Conservation (phyloP, 2,329 filamentous ascomycete species). For the Aspergillus piperis region DNA sequence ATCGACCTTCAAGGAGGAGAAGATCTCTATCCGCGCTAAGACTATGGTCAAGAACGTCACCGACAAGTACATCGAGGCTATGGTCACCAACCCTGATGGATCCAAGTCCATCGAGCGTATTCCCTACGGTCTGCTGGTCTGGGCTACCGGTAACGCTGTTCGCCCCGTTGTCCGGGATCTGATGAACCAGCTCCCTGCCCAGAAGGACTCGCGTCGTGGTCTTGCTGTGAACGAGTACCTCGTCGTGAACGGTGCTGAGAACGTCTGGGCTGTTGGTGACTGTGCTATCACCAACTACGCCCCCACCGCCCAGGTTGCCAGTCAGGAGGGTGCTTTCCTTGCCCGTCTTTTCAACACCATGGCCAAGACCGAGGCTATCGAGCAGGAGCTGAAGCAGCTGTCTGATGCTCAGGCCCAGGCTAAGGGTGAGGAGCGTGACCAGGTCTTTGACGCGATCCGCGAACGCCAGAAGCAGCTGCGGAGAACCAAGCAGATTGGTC, state of each 20-base stretch:
- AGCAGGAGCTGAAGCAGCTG: conserved; percentile 72
- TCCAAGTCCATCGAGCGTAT: conserved; percentile 78
- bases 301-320: conserved; percentile 93
- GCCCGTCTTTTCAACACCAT: conserved; percentile 98
- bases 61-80: conserved; percentile 88
- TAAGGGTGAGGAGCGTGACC: conserved; percentile 61
- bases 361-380: conserved; percentile 87
- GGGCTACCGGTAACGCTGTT: conserved; percentile 95
- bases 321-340: conserved; percentile 93
- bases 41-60: conserved; percentile 99
- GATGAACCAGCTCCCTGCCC: conserved; percentile 86
- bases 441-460: conserved; percentile 75
- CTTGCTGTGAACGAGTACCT: conserved; percentile 98
- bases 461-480: conserved; percentile 81
- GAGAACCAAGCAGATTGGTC: conserved; percentile 90
- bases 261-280: conserved; percentile 97
- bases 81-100: conserved; percentile 78
- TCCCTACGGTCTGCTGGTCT: conserved; percentile 93
- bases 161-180: conserved; percentile 88
- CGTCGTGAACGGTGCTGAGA: conserved; percentile 93
- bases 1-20: conserved; percentile 98
- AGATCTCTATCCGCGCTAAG: conserved; percentile 96
- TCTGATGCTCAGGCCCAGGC: conserved; percentile 67
- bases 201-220: conserved; percentile 92
- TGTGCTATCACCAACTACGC: conserved; percentile 97